Evolutionary conservation across 2,329 filamentous ascomycete species (phyloP).

Genomic region (Colletotrichum cordylinicola): DNA sequence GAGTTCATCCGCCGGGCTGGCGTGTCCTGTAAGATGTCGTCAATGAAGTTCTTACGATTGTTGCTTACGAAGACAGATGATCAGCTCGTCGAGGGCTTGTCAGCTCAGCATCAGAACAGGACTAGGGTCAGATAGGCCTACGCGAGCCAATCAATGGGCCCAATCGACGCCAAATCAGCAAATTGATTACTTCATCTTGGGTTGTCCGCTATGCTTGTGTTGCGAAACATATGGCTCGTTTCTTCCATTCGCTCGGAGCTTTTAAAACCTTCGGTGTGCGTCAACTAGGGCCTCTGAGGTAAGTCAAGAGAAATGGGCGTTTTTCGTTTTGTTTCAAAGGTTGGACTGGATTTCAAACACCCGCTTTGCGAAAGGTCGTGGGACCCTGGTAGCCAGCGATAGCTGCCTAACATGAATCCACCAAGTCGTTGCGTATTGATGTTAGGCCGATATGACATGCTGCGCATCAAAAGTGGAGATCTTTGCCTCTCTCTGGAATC

Average conservation of each 20-base stretch:
- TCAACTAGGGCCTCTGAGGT: background rate
- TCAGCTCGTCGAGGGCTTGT: background rate
- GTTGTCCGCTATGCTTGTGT: background rate
- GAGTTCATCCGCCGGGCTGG: background rate
- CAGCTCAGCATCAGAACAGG: background rate
- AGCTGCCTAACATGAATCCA: accelerated
- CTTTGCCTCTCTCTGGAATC: background rate
- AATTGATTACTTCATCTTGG: background rate
- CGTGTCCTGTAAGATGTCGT: background rate
- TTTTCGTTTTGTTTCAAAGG: background rate
- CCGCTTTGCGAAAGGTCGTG: background rate
- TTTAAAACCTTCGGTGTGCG: background rate
- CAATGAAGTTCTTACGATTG: background rate
- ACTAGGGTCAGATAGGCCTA: background rate
- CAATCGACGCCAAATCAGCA: background rate
- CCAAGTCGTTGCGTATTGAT: accelerated
- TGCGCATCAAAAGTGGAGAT: background rate
- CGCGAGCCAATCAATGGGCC: background rate
- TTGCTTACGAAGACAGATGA: background rate
- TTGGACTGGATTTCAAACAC: background rate
- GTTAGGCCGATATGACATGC: background rate
- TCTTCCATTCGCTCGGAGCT: background rate
- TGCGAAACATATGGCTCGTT: background rate
- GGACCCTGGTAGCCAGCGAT: background rate
- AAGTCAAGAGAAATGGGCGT: background rate